Base-by-base conservation (phyloP, 1,284 basidiomycete genomes). In the Rhodotorula mucilaginosa region DNA sequence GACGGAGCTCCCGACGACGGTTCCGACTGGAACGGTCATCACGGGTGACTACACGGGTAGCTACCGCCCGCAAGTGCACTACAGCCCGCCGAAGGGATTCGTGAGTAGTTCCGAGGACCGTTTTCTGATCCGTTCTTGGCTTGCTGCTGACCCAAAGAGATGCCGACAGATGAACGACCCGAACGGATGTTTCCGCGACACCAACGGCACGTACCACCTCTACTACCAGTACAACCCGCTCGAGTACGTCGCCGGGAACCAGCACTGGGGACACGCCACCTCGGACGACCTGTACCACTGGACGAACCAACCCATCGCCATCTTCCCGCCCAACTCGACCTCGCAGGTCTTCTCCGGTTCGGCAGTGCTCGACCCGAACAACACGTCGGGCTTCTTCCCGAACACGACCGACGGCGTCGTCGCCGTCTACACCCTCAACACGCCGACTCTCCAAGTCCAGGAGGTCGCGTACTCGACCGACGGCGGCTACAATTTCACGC, bases 191-290 rank as follows among this genome's bases (percentile, higher is more conserved):
- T 23, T 34, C 47, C 26, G 54, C n/a, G 63, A 67, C 46, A 26
- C 26, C 1, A 61, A 67, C 61, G 65, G 61, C 2, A 64, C 69
- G 1, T 71, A 49, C 19, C 65, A 71, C 57, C 62, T 71, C 19
- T 71, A 67, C 62, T 67, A 67, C 34, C 69, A 71, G 44, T 71
- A 66, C 58, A 66, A 66, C 59, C 65, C 65, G 39, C 34, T 48
- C 31, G 48, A 18, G 2, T 26, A 47, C n/a, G 58, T 54, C 29
- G 58, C 62, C 16, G 61, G 57, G 8, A 70, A 67, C 61, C 69
- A 71, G 51, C 47, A 48, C 51, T 71, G 69, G 69, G 65, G 65
- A 1, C 69, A 71, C 58, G 69, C 69, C 0, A 71, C 65, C 3
- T 64, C 62, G 18, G 8, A 61, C 19, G 69, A 71, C 54, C 58